Percentiles rank a stretch among this genome's conserved stretches.
These are phyloP conservation scores for Suillus occidentalis DNA, from an alignment of 768 basidiomycete species.

Conservation along the genomic window DNA sequence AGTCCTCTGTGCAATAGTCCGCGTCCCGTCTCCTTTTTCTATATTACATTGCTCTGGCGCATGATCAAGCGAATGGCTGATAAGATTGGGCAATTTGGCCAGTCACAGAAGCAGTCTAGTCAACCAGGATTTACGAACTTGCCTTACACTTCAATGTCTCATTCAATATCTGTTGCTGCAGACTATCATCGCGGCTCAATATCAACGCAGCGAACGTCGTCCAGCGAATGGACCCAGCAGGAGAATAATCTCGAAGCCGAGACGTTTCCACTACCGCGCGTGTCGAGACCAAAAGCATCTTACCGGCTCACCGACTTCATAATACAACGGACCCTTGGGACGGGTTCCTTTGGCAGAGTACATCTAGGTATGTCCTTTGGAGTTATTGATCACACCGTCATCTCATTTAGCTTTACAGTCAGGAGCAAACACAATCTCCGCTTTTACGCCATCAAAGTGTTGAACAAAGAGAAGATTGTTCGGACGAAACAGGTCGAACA, in stretches of 20 bases:
- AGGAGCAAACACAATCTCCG: slow-evolving; percentile 93
- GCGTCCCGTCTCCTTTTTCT: neutral
- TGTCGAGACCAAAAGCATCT: slow-evolving; percentile 55
- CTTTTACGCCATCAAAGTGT: slow-evolving; percentile 94
- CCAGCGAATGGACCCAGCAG: slow-evolving; percentile 48
- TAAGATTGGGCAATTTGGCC: slow-evolving; percentile 39
- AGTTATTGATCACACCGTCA: slow-evolving; percentile 12
- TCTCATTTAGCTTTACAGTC: slow-evolving; percentile 43
- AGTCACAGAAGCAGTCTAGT: slow-evolving; percentile 7
- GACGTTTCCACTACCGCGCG: slow-evolving; percentile 33
- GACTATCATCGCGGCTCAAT: slow-evolving; percentile 65
- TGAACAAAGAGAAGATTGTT: slow-evolving; percentile 91
- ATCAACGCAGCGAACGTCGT: slow-evolving; percentile 66
- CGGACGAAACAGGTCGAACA: slow-evolving; percentile 95
- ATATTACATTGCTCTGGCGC: neutral
- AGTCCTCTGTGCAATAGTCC: neutral
- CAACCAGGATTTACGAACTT: slow-evolving; percentile 1
- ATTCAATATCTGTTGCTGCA: slow-evolving; percentile 30
- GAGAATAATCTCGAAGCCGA: slow-evolving; percentile 39
- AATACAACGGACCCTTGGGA: slow-evolving; percentile 83
- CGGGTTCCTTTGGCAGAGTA: slow-evolving; percentile 97
- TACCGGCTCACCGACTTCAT: slow-evolving; percentile 78
- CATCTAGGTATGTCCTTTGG: slow-evolving; percentile 61
- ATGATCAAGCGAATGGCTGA: slow-evolving; percentile 56
- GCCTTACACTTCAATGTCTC: slow-evolving; percentile 1